Evolutionary conservation across 345 rosid genomes (phyloP), one percentile per base, ranked within the genome.

Genomic region (Erodium maritimum): DNA sequence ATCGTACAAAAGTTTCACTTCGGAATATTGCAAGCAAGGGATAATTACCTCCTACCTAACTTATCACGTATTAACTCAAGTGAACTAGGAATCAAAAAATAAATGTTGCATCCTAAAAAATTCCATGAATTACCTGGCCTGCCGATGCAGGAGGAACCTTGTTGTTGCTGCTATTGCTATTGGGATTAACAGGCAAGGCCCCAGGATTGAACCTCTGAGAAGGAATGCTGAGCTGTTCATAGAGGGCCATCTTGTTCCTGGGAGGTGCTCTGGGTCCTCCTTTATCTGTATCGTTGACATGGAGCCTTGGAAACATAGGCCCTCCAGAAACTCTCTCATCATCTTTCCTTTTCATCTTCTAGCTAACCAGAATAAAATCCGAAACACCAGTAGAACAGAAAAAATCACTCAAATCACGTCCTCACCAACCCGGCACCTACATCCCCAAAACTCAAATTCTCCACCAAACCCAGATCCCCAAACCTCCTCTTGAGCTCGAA

Each of bases 101-200:
- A 29, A 29, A 29, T 42, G 21, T 11, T 10, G 37, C 37, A 29
- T 29, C 9, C 52, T 17, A 4, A 55, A 21, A 65, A 21, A 45
- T 55, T 55, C 24, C 19, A 52, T 60, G 17, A 52, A 46, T 21
- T 80, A 88, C 94, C 96, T 83, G 91, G 55, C 60, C 77, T 21
- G 89, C 73, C 45, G 86, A 68, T 53, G 72, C 71, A 14, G 83
- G 72, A 71, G 80, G 79, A 69, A 29, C 37, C 37, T 5, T 29
- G 37, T 29, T 25, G 33, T 25, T 74, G n/a, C n/a, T n/a, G n/a
- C n/a, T 25, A 50, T 50, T 51, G 54, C 54, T 51, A 51, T 17
- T n/a, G 16, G 48, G 48, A 42, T 29, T 29, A 29, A 42, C 14
- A 42, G 54, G 19, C 21, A 51, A 50, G 48, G 9, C 37, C 9